Percentiles rank a stretch among this genome's conserved stretches.
Evolutionary conservation across 2,329 filamentous ascomycete genomes (phyloP).

Genomic region (Cladorrhinum sp.): DNA sequence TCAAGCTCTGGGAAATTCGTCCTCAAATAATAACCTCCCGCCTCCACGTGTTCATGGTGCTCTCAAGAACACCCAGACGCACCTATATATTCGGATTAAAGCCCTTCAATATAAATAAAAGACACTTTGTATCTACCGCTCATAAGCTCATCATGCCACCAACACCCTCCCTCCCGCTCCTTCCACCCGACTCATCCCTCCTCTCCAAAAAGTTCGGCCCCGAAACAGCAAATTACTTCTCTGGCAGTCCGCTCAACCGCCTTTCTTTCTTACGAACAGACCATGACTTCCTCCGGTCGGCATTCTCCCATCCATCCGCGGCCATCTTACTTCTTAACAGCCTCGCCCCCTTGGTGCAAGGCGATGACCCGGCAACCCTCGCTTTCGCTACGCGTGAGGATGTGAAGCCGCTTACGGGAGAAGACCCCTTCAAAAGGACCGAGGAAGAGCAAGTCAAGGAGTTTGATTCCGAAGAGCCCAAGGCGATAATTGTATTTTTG

Average conservation of each 20-base stretch:
- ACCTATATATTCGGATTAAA: neutral
- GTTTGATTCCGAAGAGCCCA: conserved; percentile 68
- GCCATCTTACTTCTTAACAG: conserved; percentile 76
- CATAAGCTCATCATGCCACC: conserved; percentile 21
- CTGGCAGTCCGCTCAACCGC: conserved; percentile 73
- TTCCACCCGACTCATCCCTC: conserved; percentile 58
- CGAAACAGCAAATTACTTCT: conserved; percentile 81
- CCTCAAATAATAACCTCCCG: neutral
- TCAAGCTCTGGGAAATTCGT: neutral
- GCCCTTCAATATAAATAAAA: neutral
- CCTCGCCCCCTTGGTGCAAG: conserved; percentile 68
- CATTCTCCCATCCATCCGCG: conserved; percentile 62
- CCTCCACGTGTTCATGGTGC: neutral
- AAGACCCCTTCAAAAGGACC: conserved; percentile 64
- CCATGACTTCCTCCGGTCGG: conserved; percentile 64
- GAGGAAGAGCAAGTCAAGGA: conserved; percentile 71
- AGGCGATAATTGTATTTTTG: conserved; percentile 76
- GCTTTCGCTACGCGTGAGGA: conserved; percentile 68
- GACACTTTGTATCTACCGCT: neutral
- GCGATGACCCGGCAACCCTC: conserved; percentile 52
- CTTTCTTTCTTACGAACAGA: conserved; percentile 74
- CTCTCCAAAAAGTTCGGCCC: conserved; percentile 73
- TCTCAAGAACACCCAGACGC: neutral
- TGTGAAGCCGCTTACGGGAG: conserved; percentile 66
- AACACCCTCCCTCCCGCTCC: conserved; percentile 38